Evolutionary conservation across 2,329 filamentous ascomycete species (phyloP), one percentile per base, ranked within the genome.

Genomic region (Diaporthe amygdali): DNA sequence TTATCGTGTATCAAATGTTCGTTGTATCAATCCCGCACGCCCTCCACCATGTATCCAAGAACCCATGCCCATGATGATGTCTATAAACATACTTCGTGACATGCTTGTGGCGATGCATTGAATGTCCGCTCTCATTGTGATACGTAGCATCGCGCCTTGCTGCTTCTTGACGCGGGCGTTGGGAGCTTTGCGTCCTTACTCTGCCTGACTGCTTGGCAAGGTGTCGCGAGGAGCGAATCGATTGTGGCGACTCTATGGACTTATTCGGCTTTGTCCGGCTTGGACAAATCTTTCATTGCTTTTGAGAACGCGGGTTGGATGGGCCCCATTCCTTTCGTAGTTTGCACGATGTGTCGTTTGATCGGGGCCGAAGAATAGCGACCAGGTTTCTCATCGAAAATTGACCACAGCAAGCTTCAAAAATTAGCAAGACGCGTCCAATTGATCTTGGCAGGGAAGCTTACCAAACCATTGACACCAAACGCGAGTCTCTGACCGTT

Each of bases 401-500:
- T 76, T 77, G 68, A 80, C 77, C 47, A 80, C 76, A 70, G 78
- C 78, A 68, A 80, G 78, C 76, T 78, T 66, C 25, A 3, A 8
- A 52, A 41, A 73, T 78, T 55, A 78, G 76, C 44, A 10, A 44
- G 8, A 22, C 25, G 20, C 27, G 12, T 39, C 20, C n/a, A 52
- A 20, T 2, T 14, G 34, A n/a, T 37, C 20, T 2, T 37, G n/a
- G 39, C 17, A n/a, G 12, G 7, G 14, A 49, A 22, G 86, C 89
- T 79, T 84, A 91, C 89, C 77, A 87, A 82, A 75, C 86, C 91
- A 75, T 90, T 91, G 7, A 88, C 86, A 20, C 89, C 90, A 77
- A 91, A 92, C 0, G 90, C 90, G 70, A 92, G 81, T 75, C 88
- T 90, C 73, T 89, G 86, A 6, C 90, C 90, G 64, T 86, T 86